Evolutionary conservation across 768 basidiomycete species (phyloP), one percentile per base, ranked within the genome.

Genomic region (Fibroporia radiculosa): DNA sequence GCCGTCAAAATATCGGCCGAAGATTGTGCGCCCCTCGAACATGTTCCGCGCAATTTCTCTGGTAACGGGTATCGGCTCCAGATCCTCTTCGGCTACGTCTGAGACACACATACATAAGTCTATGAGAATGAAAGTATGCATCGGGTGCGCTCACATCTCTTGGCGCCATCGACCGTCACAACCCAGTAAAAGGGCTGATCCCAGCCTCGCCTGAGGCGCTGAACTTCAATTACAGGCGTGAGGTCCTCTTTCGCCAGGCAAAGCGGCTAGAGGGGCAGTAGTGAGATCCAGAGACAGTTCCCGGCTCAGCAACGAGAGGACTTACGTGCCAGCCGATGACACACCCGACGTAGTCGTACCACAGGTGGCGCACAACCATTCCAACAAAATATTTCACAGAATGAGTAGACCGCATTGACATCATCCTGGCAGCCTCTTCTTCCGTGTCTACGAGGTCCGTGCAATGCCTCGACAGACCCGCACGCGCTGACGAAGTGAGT

Each of bases 171-270:
- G 14, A 31, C 53, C 16, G 63, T 54, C 32, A 69, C 47, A 27
- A 66, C 55, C 24, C 61, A 57, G 49, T 78, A 78, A 49, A 77
- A 78, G 1, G 77, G 74, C 44, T 78, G 77, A 34, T 68, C 48
- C 19, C 66, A 57, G 16, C 75, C 73, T 18, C 62, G 52, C 22
- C 56, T 32, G 13, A 77, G 61, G 8, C 51, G 47, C 47, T 70
- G 62, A 1, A 76, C 63, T 19, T 56, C 52, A 73, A 74, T 75
- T 23, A 62, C 55, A 13, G 33, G 40, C 10, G 72, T 72, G 74
- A 73, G 77, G 20, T 52, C 60, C 36, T 70, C 68, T 7, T 62
- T 52, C 11, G 68, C 67, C 45, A 53, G 60, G 50, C 75, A 78
- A 7, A 36, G 44, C 2, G 56, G 49, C 66, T 60, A 40, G 37